Percentiles rank a stretch among this genome's conserved stretches.
These are phyloP conservation scores for Ophiostoma montium DNA, from an alignment of 2,329 filamentous ascomycete species.

Conservation along the genomic window DNA sequence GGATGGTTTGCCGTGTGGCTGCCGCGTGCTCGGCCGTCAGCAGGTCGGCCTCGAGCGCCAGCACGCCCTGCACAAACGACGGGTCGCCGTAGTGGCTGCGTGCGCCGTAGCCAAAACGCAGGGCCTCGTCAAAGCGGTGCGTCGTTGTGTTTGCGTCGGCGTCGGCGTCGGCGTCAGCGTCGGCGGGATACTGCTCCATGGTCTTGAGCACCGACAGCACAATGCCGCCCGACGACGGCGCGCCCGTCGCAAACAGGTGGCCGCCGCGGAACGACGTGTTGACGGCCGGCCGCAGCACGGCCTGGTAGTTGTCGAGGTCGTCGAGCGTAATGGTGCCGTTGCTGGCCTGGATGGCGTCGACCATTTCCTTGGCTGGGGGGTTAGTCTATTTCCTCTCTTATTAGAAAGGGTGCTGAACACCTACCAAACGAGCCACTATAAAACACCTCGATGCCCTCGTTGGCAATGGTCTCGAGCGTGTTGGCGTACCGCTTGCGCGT, in stretches of 20 bases:
- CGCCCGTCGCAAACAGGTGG: constrained; percentile 53
- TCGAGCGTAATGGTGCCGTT: constrained; percentile 79
- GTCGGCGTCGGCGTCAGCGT: constrained; percentile 32
- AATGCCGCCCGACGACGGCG: constrained; percentile 68
- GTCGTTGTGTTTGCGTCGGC: constrained; percentile 47
- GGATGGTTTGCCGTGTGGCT: constrained; percentile 51
- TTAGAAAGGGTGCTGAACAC: background rate
- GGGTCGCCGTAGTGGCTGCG: constrained; percentile 76
- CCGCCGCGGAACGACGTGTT: constrained; percentile 55
- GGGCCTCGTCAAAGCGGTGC: constrained; percentile 75
- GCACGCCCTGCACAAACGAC: constrained; percentile 49
- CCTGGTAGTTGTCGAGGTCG: constrained; percentile 60
- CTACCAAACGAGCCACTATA: constrained; percentile 22
- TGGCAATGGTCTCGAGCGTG: constrained; percentile 64
- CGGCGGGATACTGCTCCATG: constrained; percentile 60
- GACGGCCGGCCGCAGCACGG: constrained; percentile 45
- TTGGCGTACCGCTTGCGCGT: constrained; percentile 64
- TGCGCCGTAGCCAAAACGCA: constrained; percentile 76
- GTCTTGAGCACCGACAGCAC: constrained; percentile 67
- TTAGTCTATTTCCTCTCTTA: constrained; percentile 21
- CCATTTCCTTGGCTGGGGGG: constrained; percentile 48
- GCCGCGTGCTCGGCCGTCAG: constrained; percentile 45
- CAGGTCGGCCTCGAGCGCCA: constrained; percentile 52
- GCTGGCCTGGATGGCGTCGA: constrained; percentile 48
- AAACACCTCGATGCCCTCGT: constrained; percentile 38